A percentile compares a stretch with the other conserved stretches of the same genome.
Conservation (phyloP, 2,329 filamentous ascomycete genomes). For the Colletotrichum sp. region DNA sequence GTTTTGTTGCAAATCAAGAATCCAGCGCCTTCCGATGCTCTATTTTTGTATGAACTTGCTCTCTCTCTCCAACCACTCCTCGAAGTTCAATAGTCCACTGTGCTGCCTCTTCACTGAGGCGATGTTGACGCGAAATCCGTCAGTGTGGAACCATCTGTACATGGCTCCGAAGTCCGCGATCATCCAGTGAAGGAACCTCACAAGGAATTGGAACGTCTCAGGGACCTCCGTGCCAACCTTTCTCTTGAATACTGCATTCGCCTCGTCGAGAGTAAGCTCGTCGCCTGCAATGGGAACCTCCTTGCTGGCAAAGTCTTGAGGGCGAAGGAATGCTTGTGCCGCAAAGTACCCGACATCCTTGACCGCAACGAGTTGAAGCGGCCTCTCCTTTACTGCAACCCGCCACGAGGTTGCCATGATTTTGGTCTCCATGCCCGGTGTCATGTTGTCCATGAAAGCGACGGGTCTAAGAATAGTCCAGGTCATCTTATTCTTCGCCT, state of each 20-base stretch:
- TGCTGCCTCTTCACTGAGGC: neutral
- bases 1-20: fast-evolving
- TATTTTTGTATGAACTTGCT: neutral
- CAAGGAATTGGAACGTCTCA: neutral
- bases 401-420: slow-evolving; percentile 40
- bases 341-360: slow-evolving; percentile 51
- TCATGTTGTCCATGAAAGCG: slow-evolving; percentile 65
- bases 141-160: neutral
- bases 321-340: slow-evolving; percentile 44
- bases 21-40: neutral
- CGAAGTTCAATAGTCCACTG: neutral
- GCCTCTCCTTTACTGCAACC: slow-evolving; percentile 31
- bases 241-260: neutral
- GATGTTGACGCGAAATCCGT: neutral
- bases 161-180: neutral
- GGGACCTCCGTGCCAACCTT: neutral
- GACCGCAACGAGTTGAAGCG: slow-evolving; percentile 45
- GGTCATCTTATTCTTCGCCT: slow-evolving; percentile 48
- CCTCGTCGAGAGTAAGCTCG: slow-evolving; percentile 40
- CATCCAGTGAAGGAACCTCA: neutral
- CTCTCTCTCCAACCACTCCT: neutral
- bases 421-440: slow-evolving; percentile 33
- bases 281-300: slow-evolving; percentile 48
- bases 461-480: slow-evolving; percentile 69
- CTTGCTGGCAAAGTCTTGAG: slow-evolving; percentile 32